These are phyloP conservation scores for Helianthus tuberosus DNA, from an alignment of 129 eudicot species.

Conservation along the genomic window DNA sequence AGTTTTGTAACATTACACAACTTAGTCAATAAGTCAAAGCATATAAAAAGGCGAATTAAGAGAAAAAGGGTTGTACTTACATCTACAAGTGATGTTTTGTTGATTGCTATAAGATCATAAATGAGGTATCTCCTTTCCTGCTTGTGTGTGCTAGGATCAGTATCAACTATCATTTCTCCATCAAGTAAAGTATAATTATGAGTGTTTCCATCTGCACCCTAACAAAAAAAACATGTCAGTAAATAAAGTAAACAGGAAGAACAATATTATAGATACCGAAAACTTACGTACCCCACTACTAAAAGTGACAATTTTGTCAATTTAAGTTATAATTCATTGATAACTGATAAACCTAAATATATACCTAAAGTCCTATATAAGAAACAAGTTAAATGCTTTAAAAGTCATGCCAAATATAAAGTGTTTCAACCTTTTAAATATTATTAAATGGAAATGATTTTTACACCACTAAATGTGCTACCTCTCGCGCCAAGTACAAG, in stretches of 20 bases:
- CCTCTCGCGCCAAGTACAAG: not conserved
- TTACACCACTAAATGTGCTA: not conserved
- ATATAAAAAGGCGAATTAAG: constrained; percentile 4
- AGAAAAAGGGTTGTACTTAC: constrained; percentile 27
- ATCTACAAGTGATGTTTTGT: constrained; percentile 52
- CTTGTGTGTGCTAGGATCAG: constrained; percentile 55
- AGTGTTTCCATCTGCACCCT: constrained; percentile 46
- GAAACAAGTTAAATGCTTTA: not conserved
- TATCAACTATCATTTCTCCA: constrained; percentile 76
- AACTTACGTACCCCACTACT: not conserved
- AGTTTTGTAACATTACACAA: not conserved
- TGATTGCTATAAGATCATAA: constrained; percentile 67
- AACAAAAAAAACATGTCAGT: constrained; percentile 34
- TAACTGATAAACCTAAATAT: not conserved
- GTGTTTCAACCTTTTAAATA: constrained; percentile 3
- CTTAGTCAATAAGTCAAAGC: constrained; percentile 15
- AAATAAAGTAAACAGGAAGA: constrained; percentile 12
- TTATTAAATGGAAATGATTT: not conserved
- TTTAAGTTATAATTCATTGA: not conserved
- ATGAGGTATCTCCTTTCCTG: constrained; percentile 79
- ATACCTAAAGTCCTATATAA: not conserved
- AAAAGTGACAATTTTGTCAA: not conserved
- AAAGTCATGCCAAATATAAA: not conserved
- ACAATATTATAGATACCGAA: not conserved
- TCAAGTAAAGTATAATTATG: constrained; percentile 73